Conservation (phyloP, 176 grass and related monocot species). For the Bromus sterilis region DNA sequence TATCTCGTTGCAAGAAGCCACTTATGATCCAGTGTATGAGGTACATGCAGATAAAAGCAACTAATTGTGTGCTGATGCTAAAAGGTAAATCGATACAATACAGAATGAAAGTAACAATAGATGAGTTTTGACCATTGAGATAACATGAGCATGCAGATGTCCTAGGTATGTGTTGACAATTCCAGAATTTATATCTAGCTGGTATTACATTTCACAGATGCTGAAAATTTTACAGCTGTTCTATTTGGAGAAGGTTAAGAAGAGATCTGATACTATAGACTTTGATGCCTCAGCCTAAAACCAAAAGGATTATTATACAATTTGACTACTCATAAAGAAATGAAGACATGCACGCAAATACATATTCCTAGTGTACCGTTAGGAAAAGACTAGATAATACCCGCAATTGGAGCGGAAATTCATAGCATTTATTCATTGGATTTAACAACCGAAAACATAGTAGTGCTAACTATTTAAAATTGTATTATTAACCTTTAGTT, state of each 20-base stretch:
- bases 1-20: neutral
- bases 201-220: constrained; percentile 15
- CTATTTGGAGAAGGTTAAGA: constrained; percentile 34
- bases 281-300: constrained; percentile 73
- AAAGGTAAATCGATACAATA: neutral
- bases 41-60: no score
- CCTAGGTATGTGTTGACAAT: neutral
- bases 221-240: neutral
- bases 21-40: neutral
- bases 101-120: neutral
- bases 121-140: neutral
- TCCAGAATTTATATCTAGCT: neutral
- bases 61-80: no score
- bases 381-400: no score
- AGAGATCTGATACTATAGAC: no score
- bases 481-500: no score
- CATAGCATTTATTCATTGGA: no score
- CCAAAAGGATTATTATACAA: constrained; percentile 57
- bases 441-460: no score
- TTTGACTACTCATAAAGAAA: no score
- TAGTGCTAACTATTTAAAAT: no score
- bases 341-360: no score
- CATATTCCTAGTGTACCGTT: no score
- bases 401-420: no score
- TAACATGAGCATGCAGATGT: neutral